Conservation (phyloP, 768 basidiomycete species). For the Lactarius akahatsu region DNA sequence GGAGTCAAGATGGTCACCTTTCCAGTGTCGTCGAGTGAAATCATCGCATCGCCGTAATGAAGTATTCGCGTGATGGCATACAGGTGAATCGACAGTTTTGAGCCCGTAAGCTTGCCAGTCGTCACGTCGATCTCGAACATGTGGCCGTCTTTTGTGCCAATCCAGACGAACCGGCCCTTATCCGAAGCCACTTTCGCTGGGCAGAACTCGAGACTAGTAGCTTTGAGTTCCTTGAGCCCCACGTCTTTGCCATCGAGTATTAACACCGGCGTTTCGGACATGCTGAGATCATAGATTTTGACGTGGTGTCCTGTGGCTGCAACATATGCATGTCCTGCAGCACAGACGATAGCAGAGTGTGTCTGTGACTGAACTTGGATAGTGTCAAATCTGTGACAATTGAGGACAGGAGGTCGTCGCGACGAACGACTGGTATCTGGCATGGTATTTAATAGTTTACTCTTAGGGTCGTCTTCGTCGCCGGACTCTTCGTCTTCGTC, state of each 20-base stretch:
- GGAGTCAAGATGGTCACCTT: slow-evolving; percentile 76
- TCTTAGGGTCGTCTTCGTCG: slow-evolving; percentile 52
- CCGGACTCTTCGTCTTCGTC: slow-evolving; percentile 40
- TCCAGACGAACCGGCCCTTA: slow-evolving; percentile 70
- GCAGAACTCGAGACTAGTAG: slow-evolving; percentile 79
- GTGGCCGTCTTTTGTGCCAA: slow-evolving; percentile 89
- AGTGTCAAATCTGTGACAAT: slow-evolving; percentile 40
- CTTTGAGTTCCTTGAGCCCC: slow-evolving; percentile 62
- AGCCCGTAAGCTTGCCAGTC: slow-evolving; percentile 54
- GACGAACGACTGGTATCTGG: slow-evolving; percentile 72
- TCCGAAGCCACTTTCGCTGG: slow-evolving; percentile 47
- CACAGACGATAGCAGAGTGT: slow-evolving; percentile 52
- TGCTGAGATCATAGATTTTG: slow-evolving; percentile 59
- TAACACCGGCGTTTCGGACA: slow-evolving; percentile 46
- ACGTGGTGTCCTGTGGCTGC: slow-evolving; percentile 59
- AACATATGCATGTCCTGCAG: slow-evolving; percentile 58
- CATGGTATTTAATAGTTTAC: slow-evolving; percentile 48
- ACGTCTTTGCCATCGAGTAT: slow-evolving; percentile 62
- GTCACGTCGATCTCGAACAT: slow-evolving; percentile 78
- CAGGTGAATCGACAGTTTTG: slow-evolving; percentile 62
- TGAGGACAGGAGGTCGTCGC: slow-evolving; percentile 45
- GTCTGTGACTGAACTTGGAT: slow-evolving; percentile 55
- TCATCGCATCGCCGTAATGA: slow-evolving; percentile 65
- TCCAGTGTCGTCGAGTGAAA: slow-evolving; percentile 82
- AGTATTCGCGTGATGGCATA: slow-evolving; percentile 71